Percentiles rank a stretch among this genome's conserved stretches.
Conservation (phyloP, 176 grass and related monocot species). For the Oryza longistaminata region DNA sequence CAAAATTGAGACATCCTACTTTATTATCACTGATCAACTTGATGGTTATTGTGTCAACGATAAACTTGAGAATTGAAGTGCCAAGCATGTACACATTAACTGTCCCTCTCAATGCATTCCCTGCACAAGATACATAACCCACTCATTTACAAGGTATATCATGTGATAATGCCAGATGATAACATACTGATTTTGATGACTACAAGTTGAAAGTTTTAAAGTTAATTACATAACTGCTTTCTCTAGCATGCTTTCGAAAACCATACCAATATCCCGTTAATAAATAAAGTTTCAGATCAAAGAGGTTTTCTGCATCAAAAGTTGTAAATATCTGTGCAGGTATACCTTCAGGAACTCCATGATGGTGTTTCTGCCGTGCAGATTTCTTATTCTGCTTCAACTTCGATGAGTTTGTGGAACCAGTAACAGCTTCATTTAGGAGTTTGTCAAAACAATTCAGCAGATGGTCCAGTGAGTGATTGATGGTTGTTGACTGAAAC, state of each 20-base stretch:
- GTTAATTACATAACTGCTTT: neutral
- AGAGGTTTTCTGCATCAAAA: constrained; percentile 13
- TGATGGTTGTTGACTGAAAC: constrained; percentile 53
- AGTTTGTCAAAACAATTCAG: constrained; percentile 61
- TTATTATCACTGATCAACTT: constrained; percentile 51
- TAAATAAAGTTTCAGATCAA: constrained; percentile 8
- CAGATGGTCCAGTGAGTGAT: constrained; percentile 61
- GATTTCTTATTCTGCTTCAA: constrained; percentile 40
- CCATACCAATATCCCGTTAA: neutral
- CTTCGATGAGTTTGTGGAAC: constrained; percentile 25
- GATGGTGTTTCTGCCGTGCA: constrained; percentile 38
- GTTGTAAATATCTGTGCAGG: neutral
- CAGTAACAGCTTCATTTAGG: constrained; percentile 32
- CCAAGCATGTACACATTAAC: constrained; percentile 57
- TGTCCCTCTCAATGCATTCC: constrained; percentile 47
- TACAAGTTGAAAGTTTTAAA: neutral
- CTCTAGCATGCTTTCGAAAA: constrained; percentile 14
- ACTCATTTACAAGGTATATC: constrained; percentile 19
- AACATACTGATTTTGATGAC: constrained; percentile 23
- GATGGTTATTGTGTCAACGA: constrained; percentile 55
- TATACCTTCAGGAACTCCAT: constrained; percentile 55
- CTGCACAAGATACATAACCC: constrained; percentile 41
- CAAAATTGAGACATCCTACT: constrained; percentile 63
- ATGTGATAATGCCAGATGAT: neutral
- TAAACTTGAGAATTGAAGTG: constrained; percentile 69